Evolutionary conservation across 202 grass and related monocot genomes (phyloP), one percentile per base, ranked within the genome.

Genomic region (Cymbopogon flexuosus): DNA sequence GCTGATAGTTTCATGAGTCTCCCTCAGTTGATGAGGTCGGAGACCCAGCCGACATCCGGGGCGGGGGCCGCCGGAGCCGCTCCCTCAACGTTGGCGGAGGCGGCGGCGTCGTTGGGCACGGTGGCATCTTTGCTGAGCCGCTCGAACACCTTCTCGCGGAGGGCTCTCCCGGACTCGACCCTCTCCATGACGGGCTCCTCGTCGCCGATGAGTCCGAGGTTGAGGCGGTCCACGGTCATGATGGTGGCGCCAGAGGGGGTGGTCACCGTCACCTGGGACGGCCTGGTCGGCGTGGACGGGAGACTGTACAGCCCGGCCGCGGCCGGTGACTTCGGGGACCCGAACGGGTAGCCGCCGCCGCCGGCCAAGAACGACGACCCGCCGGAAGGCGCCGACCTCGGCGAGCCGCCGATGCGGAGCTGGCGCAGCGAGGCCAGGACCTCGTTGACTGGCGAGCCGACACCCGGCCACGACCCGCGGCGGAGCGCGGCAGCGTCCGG

Each of bases 41-140:
- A 94, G 0, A 97, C 84, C 94, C 94, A 97, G 27, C 81, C 83
- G 12, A 97, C 91, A 74, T 97, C 89, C 10, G 94, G 91, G 1
- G 62, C 43, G 40, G 19, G 10, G 2, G 36, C 36, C 12, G 59
- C 62, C 30, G 73, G 10, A 42, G 16, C n/a, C 1, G 16, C 16
- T 10, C 16, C 65, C 37, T 4, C 16, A 10, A 57, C 35, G 36
- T 52, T 14, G 30, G 68, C 12, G 42, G 22, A 22, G 0, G 79
- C 11, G 33, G 43, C 9, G 10, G 64, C 0, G 36, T 85, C 87
- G 57, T 7, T 77, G 13, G 88, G 35, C 0, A 84, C 63, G 21
- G 71, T 69, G 58, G 80, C 80, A 9, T 94, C 91, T 59, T 87
- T 87, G 78, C 89, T 91, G n/a, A 97, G 89, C 65, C 91, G 84